Conservation (phyloP, 2,329 filamentous ascomycete genomes). For the Talaromyces sp. region DNA sequence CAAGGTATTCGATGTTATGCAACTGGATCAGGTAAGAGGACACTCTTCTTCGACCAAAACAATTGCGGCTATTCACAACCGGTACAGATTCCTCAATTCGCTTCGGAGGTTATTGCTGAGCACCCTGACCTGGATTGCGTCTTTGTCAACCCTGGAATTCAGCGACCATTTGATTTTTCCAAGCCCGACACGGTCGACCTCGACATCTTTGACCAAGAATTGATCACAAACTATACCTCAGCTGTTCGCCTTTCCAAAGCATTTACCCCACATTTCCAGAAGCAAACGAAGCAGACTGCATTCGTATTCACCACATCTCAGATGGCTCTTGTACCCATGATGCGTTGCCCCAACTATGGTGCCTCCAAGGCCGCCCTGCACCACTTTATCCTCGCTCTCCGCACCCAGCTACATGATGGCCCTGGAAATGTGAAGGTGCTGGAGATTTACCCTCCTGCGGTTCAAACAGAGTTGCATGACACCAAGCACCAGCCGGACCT, state of each 20-base stretch:
- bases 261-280: conserved; percentile 54
- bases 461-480: conserved; percentile 61
- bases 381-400: conserved; percentile 55
- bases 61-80: not conserved
- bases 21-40: conserved; percentile 48
- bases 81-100: conserved; percentile 23
- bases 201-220: conserved; percentile 19
- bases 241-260: conserved; percentile 32
- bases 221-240: conserved; percentile 19
- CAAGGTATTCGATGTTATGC: conserved; percentile 54
- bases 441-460: conserved; percentile 58
- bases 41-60: not conserved
- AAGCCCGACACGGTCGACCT: conserved; percentile 19
- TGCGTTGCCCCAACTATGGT: conserved; percentile 55
- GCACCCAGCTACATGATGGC: conserved; percentile 50
- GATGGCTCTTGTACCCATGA: conserved; percentile 54
- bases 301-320: conserved; percentile 55
- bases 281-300: conserved; percentile 45
- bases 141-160: conserved; percentile 21
- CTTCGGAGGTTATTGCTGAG: conserved; percentile 23
- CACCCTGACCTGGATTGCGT: conserved; percentile 20
- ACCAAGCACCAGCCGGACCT: conserved; percentile 58
- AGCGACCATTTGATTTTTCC: conserved; percentile 21
- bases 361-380: conserved; percentile 60
- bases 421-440: conserved; percentile 55